Evolutionary conservation across 2,329 filamentous ascomycete species (phyloP).

Genomic region (Botrytis aclada): DNA sequence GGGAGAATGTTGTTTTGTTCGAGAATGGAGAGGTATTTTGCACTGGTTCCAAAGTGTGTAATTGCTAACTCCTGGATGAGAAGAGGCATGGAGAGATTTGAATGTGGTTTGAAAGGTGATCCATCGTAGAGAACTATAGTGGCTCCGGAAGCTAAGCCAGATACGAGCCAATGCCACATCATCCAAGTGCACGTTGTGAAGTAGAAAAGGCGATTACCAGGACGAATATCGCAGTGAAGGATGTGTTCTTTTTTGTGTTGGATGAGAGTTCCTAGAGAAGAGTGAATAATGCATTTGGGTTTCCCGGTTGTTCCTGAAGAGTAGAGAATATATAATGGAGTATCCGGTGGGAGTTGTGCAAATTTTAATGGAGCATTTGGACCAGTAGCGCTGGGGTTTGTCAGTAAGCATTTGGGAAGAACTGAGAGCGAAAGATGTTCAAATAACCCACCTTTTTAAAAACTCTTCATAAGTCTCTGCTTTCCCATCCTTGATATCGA

Average conservation of each 20-base stretch:
- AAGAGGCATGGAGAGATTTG: conserved; percentile 76
- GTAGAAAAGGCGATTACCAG: conserved; percentile 77
- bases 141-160: conserved; percentile 76
- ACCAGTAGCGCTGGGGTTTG: conserved; percentile 31
- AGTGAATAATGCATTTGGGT: conserved; percentile 94
- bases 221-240: conserved; percentile 77
- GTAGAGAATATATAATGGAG: conserved; percentile 92
- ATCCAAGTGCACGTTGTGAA: conserved; percentile 97
- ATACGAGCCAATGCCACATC: conserved; percentile 99
- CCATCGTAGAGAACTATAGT: conserved; percentile 89
- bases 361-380: conserved; percentile 54
- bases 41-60: conserved; percentile 92
- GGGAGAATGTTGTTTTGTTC: conserved; percentile 74
- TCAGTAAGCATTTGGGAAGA: conserved; percentile 27
- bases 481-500: conserved; percentile 38
- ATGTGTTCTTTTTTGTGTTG: conserved; percentile 98
- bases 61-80: conserved; percentile 78
- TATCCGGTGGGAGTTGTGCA: conserved; percentile 74
- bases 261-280: conserved; percentile 81
- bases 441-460: conserved; percentile 35
- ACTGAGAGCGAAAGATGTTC: background rate
- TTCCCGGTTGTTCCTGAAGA: conserved; percentile 83
- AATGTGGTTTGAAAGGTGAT: conserved; percentile 79
- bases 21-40: conserved; percentile 86
- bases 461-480: conserved; percentile 45